phyloP scores from a whole-genome alignment of 768 basidiomycete genomes.

The Pleurotus eryngii region DNA sequence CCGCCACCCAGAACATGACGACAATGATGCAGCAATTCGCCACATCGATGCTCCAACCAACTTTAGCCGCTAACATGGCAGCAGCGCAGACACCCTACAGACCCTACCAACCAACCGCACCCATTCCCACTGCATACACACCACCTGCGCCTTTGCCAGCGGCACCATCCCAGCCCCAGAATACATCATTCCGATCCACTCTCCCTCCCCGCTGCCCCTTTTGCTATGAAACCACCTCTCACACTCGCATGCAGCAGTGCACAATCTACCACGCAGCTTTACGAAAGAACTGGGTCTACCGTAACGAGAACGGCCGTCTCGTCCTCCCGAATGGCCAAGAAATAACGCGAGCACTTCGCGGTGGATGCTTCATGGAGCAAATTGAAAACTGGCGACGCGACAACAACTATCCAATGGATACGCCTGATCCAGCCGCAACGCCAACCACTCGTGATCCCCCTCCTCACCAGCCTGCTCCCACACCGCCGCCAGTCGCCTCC shows the following conservation, averaged over 20 bases:
- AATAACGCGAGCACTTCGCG: background rate
- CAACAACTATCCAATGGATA: background rate
- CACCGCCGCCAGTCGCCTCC: background rate
- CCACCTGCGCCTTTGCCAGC: background rate
- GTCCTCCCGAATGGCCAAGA: background rate
- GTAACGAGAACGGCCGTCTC: background rate
- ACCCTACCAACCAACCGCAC: background rate
- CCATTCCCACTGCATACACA: background rate
- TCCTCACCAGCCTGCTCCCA: background rate
- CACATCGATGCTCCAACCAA: background rate
- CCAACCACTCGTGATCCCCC: background rate
- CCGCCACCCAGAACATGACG: background rate
- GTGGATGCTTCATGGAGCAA: conserved; percentile 1
- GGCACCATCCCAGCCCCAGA: background rate
- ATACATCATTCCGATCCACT: background rate
- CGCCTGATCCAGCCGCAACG: background rate
- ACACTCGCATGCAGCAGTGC: background rate
- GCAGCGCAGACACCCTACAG: background rate
- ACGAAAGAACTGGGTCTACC: background rate
- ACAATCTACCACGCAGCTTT: background rate
- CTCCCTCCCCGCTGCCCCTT: background rate
- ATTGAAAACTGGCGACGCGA: conserved; percentile 1
- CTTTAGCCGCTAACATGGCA: background rate
- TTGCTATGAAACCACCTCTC: background rate
- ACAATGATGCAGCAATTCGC: background rate